phyloP scores from a whole-genome alignment of 768 basidiomycete genomes.

The Pholiota conissans region DNA sequence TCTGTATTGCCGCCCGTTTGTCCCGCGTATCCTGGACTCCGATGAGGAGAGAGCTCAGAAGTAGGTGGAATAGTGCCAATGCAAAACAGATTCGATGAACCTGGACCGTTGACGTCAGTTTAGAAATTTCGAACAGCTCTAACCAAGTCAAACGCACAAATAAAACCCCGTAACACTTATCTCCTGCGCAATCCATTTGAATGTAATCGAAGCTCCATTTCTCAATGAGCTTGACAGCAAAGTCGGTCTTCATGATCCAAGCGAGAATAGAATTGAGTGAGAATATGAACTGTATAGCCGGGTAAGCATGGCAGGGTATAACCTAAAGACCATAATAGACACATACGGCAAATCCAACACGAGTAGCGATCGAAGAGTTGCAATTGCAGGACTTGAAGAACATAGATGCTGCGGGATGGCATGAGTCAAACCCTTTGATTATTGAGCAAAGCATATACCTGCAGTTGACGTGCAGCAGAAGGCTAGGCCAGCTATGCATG shows the following conservation, averaged over 20 bases:
- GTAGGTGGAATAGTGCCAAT: slow-evolving; percentile 81
- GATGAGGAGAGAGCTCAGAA: slow-evolving; percentile 77
- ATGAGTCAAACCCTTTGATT: slow-evolving; percentile 5
- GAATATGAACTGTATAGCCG: slow-evolving; percentile 77
- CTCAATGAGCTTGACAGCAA: slow-evolving; percentile 83
- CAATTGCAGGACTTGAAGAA: slow-evolving; percentile 99
- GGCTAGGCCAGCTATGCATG: slow-evolving; percentile 79
- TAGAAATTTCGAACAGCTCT: not conserved
- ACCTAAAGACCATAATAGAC: not conserved
- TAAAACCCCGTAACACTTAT: slow-evolving; percentile 94
- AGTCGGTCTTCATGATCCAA: slow-evolving; percentile 93
- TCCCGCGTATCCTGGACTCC: slow-evolving; percentile 89
- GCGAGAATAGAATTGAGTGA: slow-evolving; percentile 93
- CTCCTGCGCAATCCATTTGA: slow-evolving; percentile 94
- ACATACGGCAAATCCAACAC: slow-evolving; percentile 90
- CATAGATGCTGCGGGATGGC: slow-evolving; percentile 69
- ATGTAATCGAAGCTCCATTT: slow-evolving; percentile 96
- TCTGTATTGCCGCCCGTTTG: slow-evolving; percentile 94
- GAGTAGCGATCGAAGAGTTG: slow-evolving; percentile 96
- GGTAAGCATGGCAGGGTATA: not conserved
- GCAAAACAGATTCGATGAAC: slow-evolving; percentile 98
- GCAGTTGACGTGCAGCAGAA: slow-evolving; percentile 88
- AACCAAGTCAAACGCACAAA: slow-evolving; percentile 57
- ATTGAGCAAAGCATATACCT: slow-evolving; percentile 41
- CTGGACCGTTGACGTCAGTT: slow-evolving; percentile 32